A percentile compares a stretch with the other conserved stretches of the same genome.
Evolutionary conservation across 352 stramenopile genomes (phyloP).

Genomic region (Phytopythium oedochilum): DNA sequence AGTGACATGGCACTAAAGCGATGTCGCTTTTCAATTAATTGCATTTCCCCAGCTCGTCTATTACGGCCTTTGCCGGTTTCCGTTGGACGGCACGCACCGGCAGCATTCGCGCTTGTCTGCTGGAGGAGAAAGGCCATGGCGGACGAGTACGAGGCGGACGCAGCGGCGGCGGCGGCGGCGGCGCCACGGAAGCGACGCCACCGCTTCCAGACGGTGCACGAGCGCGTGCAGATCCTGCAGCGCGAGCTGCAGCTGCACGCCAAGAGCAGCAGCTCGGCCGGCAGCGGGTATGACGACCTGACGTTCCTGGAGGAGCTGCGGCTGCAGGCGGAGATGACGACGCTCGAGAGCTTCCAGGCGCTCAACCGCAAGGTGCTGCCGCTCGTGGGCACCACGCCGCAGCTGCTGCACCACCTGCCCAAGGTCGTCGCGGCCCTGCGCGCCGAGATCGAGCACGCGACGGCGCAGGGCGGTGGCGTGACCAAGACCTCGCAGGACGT

Average conservation of each 20-base stretch:
- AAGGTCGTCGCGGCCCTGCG: constrained; percentile 66
- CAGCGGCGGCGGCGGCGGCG: constrained; percentile 2
- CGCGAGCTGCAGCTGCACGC: constrained; percentile 74
- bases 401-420: constrained; percentile 75
- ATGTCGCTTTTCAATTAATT: no score
- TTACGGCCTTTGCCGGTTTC: background rate
- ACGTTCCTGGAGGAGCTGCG: constrained; percentile 79
- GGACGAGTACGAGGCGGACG: constrained; percentile 2
- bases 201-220: constrained; percentile 80
- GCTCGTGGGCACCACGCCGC: constrained; percentile 76
- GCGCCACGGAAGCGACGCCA: constrained; percentile 69
- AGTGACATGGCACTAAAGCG: no score
- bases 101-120: background rate
- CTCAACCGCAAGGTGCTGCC: constrained; percentile 66
- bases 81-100: background rate
- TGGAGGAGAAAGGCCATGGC: background rate
- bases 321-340: constrained; percentile 80
- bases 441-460: constrained; percentile 46
- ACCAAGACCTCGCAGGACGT: constrained; percentile 36
- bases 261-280: constrained; percentile 67
- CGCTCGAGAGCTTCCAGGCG: constrained; percentile 75
- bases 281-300: constrained; percentile 44
- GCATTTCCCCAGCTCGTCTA: background rate
- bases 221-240: constrained; percentile 76
- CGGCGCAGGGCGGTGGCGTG: constrained; percentile 3